phyloP scores from a whole-genome alignment of 768 basidiomycete genomes.

The Fomitopsis serialis region DNA sequence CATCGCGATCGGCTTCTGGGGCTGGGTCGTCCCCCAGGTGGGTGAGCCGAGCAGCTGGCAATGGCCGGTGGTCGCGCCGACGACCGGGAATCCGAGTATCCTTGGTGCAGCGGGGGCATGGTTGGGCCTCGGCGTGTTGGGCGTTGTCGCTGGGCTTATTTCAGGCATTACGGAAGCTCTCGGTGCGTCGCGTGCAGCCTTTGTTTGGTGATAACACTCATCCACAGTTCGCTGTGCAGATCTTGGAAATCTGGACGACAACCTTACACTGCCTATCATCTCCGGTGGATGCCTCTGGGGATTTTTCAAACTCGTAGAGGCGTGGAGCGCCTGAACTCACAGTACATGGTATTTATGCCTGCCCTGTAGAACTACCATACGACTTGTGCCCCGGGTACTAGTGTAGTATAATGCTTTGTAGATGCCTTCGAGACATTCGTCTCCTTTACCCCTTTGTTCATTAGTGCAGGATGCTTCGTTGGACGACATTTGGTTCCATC shows the following conservation, averaged over 20 bases:
- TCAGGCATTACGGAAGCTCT: slow-evolving; percentile 87
- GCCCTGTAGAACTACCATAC: neutral
- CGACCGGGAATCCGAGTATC: neutral
- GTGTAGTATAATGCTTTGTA: too few relatives aligned
- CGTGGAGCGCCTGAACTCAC: slow-evolving; percentile 20
- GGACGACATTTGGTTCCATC: too few relatives aligned
- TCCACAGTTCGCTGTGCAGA: slow-evolving; percentile 54
- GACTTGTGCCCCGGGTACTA: neutral
- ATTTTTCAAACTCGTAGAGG: slow-evolving; percentile 39
- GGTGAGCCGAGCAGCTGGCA: slow-evolving; percentile 44
- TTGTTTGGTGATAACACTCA: too few relatives aligned
- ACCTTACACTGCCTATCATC: slow-evolving; percentile 84
- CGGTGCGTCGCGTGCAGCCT: slow-evolving; percentile 43
- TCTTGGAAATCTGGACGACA: slow-evolving; percentile 82
- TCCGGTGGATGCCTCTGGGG: slow-evolving; percentile 70
- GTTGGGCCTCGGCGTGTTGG: slow-evolving; percentile 31
- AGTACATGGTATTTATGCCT: neutral
- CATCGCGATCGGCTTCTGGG: slow-evolving; percentile 72
- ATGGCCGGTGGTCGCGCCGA: slow-evolving; percentile 27
- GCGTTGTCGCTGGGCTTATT: slow-evolving; percentile 66
- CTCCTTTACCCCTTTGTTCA: too few relatives aligned
- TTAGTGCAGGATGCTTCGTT: too few relatives aligned
- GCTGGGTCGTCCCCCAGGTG: slow-evolving; percentile 46
- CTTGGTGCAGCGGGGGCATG: neutral
- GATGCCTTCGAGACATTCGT: too few relatives aligned